Conservation (phyloP, 108 stramenopile species). For the Cyclotella baltica region DNA sequence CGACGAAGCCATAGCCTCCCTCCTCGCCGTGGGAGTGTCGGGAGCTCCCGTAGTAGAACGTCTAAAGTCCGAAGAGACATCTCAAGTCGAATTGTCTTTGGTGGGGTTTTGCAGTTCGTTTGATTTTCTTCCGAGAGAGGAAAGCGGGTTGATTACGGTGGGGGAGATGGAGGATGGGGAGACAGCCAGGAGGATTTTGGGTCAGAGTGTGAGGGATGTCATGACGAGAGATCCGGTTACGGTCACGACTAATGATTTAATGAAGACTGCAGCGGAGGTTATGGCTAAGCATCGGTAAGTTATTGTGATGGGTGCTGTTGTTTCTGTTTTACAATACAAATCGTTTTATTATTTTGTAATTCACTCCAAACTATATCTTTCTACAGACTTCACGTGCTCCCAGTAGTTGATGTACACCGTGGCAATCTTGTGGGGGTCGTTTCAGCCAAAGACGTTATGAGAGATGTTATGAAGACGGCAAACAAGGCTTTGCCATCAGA, state of each 20-base stretch:
- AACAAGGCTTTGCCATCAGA: constrained; percentile 43
- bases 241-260: constrained; percentile 48
- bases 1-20: constrained; percentile 48
- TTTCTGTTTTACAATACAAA: not conserved
- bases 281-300: constrained; percentile 52
- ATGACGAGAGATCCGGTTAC: constrained; percentile 49
- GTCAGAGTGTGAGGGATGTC: constrained; percentile 41
- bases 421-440: constrained; percentile 49
- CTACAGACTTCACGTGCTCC: constrained; percentile 36
- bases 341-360: not conserved
- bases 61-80: constrained; percentile 25
- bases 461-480: constrained; percentile 51
- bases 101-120: constrained; percentile 54
- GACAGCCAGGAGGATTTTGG: constrained; percentile 51
- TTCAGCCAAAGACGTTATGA: constrained; percentile 57
- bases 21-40: constrained; percentile 46
- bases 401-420: constrained; percentile 45
- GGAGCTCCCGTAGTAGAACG: constrained; percentile 53
- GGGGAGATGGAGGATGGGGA: constrained; percentile 49
- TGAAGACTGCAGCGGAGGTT: constrained; percentile 52
- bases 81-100: constrained; percentile 32
- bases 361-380: not conserved
- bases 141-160: constrained; percentile 43
- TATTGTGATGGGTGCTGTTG: not conserved
- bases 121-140: constrained; percentile 52